Conservation (phyloP, 805 yeast species). For the Brettanomyces bruxellensis region DNA sequence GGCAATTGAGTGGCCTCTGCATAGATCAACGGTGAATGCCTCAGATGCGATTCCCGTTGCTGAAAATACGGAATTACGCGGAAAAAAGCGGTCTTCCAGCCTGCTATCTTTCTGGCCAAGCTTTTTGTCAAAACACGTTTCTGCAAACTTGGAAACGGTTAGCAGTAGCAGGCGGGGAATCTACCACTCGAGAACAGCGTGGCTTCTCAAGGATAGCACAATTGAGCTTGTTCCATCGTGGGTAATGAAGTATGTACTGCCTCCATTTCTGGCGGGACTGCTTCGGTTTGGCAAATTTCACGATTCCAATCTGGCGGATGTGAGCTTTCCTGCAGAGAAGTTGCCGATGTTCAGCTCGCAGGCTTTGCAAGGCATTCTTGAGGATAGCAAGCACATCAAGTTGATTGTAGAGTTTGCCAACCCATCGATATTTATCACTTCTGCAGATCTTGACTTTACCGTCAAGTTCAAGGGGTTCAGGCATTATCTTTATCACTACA, state of each 20-base stretch:
- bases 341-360: constrained; percentile 1
- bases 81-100: not conserved
- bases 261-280: not conserved
- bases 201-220: not conserved
- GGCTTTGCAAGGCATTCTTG: not conserved
- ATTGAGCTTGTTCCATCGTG: constrained; percentile 4
- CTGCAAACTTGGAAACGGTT: not conserved
- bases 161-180: not conserved
- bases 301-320: not conserved
- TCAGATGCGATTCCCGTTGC: not conserved
- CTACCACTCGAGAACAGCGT: constrained; percentile 1
- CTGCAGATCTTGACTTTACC: constrained; percentile 16
- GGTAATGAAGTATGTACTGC: not conserved
- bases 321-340: constrained; percentile 1
- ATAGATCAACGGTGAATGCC: constrained; percentile 3
- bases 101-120: not conserved
- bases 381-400: constrained; percentile 11
- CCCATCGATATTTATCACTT: constrained; percentile 8
- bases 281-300: not conserved
- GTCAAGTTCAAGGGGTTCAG: constrained; percentile 35
- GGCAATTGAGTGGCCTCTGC: constrained; percentile 14
- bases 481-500: constrained; percentile 30
- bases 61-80: not conserved
- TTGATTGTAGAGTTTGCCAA: constrained; percentile 15
- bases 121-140: not conserved